Percentiles rank a stretch among this genome's conserved stretches.
These are phyloP conservation scores for Phoenix dactylifera DNA, from an alignment of 176 grass and related monocot genomes.

Conservation along the genomic window DNA sequence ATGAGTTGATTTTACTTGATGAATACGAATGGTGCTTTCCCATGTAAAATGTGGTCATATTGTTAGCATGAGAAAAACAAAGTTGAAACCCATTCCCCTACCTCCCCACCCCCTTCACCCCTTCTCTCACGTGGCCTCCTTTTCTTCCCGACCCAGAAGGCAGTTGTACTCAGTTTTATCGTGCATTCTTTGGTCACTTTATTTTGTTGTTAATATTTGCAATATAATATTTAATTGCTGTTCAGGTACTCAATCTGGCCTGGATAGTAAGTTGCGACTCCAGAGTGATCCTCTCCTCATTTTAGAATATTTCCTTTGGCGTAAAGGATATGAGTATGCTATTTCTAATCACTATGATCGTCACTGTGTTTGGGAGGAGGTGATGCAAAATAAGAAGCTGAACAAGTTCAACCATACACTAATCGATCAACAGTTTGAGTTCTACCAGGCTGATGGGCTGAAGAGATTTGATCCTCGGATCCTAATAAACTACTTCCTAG, in stretches of 20 bases:
- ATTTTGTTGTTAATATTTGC: too few species aligned
- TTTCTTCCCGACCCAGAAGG: too few species aligned
- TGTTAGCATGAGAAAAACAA: too few species aligned
- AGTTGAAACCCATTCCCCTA: too few species aligned
- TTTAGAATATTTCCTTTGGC: constrained; percentile 94
- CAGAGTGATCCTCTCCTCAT: constrained; percentile 93
- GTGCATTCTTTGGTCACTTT: too few species aligned
- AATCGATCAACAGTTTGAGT: constrained; percentile 95
- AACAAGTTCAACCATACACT: constrained; percentile 97
- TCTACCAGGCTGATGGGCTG: constrained; percentile 88
- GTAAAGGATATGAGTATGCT: constrained; percentile 82
- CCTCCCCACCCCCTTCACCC: too few species aligned
- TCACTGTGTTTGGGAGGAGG: constrained; percentile 95
- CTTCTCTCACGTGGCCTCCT: too few species aligned
- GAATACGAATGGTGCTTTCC: too few species aligned
- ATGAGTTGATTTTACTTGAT: too few species aligned
- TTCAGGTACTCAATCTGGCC: constrained; percentile 96
- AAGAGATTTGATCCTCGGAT: constrained; percentile 63
- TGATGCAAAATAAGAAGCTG: constrained; percentile 90
- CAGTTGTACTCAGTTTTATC: too few species aligned
- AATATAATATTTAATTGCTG: neutral
- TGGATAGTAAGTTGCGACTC: constrained; percentile 93
- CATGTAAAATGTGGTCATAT: too few species aligned
- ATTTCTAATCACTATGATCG: constrained; percentile 99
- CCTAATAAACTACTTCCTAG: constrained; percentile 77